A percentile compares a stretch with the other conserved stretches of the same genome.
phyloP scores from a whole-genome alignment of 2,329 filamentous ascomycete species.

The Harringtonia lauricola region DNA sequence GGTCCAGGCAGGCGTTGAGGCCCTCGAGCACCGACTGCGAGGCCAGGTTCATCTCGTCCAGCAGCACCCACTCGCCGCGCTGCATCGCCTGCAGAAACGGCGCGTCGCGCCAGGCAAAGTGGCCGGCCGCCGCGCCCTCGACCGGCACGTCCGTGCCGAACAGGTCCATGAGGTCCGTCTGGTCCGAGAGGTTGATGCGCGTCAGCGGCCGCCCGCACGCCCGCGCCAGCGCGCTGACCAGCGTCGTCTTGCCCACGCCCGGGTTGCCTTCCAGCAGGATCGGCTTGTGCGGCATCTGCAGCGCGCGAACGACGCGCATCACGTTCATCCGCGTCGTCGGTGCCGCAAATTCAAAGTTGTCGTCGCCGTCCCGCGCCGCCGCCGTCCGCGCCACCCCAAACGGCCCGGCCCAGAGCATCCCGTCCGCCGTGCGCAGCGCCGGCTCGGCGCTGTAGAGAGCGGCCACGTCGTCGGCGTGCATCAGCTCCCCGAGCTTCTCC shows the following conservation, averaged over 20 bases:
- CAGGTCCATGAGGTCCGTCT: conserved; percentile 94
- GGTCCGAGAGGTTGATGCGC: conserved; percentile 92
- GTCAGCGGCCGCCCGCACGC: conserved; percentile 74
- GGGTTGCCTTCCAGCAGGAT: conserved; percentile 92
- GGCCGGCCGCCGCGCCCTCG: conserved; percentile 81
- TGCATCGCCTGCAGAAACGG: conserved; percentile 97
- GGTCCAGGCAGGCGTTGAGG: conserved; percentile 90
- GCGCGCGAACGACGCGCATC: conserved; percentile 79
- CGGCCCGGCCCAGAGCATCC: conserved; percentile 55
- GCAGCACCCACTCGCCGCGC: conserved; percentile 85
- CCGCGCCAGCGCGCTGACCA: conserved; percentile 74
- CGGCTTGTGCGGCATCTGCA: conserved; percentile 72
- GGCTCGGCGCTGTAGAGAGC: conserved; percentile 54
- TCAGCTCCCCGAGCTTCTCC: conserved; percentile 45
- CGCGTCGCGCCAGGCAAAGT: conserved; percentile 91
- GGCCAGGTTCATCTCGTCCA: conserved; percentile 98
- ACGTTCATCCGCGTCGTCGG: conserved; percentile 84
- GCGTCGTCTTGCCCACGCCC: conserved; percentile 95
- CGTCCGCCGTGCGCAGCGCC: conserved; percentile 41
- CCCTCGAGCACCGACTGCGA: conserved; percentile 95
- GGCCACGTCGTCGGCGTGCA: conserved; percentile 48
- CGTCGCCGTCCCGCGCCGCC: conserved; percentile 33
- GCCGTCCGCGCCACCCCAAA: conserved; percentile 54
- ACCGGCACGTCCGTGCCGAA: conserved; percentile 95
- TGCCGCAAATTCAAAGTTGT: conserved; percentile 70